Evolutionary conservation across 192 early-diverging fungal species (phyloP).

Genomic region (Backusella westeae): DNA sequence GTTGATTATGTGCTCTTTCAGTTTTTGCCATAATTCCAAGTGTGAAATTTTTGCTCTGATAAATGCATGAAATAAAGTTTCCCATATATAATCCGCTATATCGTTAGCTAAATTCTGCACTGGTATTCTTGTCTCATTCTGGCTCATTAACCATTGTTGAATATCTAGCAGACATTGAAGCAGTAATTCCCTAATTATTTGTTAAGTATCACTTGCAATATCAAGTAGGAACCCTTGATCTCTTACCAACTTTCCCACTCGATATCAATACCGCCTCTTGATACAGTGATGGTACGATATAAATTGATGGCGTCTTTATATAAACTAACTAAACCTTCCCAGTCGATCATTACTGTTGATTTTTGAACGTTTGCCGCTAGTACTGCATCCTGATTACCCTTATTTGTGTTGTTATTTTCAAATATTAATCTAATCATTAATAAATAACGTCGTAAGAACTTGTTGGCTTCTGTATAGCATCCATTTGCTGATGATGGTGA

Average conservation of each 20-base stretch:
- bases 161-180: constrained; percentile 60
- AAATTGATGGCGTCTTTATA: constrained; percentile 71
- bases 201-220: neutral
- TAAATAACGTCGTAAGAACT: constrained; percentile 72
- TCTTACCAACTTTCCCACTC: constrained; percentile 53
- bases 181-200: constrained; percentile 50
- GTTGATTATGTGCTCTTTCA: constrained; percentile 45
- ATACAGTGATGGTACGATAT: constrained; percentile 56
- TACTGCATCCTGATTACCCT: neutral
- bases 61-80: constrained; percentile 70
- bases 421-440: constrained; percentile 62
- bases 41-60: constrained; percentile 53
- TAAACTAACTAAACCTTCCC: constrained; percentile 46
- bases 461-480: constrained; percentile 49
- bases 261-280: constrained; percentile 49
- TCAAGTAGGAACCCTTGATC: neutral
- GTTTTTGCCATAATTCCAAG: constrained; percentile 54
- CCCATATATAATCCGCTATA: constrained; percentile 61
- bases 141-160: constrained; percentile 53
- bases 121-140: constrained; percentile 36
- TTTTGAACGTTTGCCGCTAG: neutral
- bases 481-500: constrained; percentile 22
- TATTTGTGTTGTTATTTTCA: constrained; percentile 41
- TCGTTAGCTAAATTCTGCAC: constrained; percentile 51
- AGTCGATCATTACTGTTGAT: constrained; percentile 21